Base-by-base conservation (phyloP, 371 early-diverging fungal species). In the Rhizopus stolonifer region DNA sequence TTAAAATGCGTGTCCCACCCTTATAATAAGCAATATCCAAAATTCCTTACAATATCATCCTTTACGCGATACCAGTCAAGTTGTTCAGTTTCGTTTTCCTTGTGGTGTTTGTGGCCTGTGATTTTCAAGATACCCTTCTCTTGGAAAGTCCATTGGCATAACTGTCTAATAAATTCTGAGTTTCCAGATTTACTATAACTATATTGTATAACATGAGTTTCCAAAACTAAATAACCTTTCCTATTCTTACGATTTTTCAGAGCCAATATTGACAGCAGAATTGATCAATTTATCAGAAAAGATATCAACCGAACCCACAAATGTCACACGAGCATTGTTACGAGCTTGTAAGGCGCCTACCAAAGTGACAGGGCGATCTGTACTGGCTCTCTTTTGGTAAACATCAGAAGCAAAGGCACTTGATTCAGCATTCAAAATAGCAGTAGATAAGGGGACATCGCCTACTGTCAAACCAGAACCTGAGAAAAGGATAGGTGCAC, bases 101-200 rank as follows among this genome's bases (percentile, higher is more conserved):
- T 88, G 65, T 90, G 88, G 69, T 93, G 95, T 31, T 63, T 61
- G 49, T 80, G 70, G 1, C 65, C 55, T 8, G 68, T 64, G 8
- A 88, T 81, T 54, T 84, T 84, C 26, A 98, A 70, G 8, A 92
- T 94, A n/a, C 88, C 78, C 74, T 86, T 90, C 66, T 96, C 95
- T 67, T 93, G 94, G 74, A 96, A 91, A 6, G 85, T 82, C 98
- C 98, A 98, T 61, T 90, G 80, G 33, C 79, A 65, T 32, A 98
- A 50, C 44, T 92, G 90, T 9, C 55, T 59, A 1, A 81, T 74
- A 53, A 97, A 93, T 15, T 62, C 76, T 47, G 58, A 65, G 68
- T 98, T 98, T 44, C 87, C 89, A 15, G 81, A 78, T 45, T 63
- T 65, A 2, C 56, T 39, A 47, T 59, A 67, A 14, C 66, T 57